phyloP scores from a whole-genome alignment of 352 stramenopile genomes.

The Phytophthora constricta region DNA sequence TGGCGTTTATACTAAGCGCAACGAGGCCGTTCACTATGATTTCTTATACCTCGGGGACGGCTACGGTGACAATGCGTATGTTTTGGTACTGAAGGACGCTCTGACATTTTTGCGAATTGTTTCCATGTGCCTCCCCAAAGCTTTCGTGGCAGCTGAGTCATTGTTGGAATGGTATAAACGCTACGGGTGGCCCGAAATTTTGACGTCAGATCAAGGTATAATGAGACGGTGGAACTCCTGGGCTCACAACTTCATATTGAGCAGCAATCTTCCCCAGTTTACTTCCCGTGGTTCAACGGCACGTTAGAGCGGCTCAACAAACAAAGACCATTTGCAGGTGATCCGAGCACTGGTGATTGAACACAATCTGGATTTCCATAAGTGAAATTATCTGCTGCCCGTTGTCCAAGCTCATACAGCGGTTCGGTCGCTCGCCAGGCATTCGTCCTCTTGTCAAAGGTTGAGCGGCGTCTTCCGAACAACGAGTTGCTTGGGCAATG shows the following conservation, averaged over 20 bases:
- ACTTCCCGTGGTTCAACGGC: neutral
- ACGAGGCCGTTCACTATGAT: neutral
- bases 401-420: neutral
- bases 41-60: neutral
- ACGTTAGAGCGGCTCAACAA: neutral
- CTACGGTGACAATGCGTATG: neutral
- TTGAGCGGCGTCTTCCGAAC: too few species aligned
- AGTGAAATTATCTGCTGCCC: neutral
- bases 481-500: too few species aligned
- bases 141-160: neutral
- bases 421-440: too few species aligned
- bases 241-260: neutral
- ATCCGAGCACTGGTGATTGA: neutral
- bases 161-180: too few species aligned
- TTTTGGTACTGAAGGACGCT: neutral
- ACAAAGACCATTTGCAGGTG: neutral
- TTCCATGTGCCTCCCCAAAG: neutral
- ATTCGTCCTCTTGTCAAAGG: too few species aligned
- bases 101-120: neutral
- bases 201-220: neutral
- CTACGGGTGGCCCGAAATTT: neutral
- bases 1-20: neutral
- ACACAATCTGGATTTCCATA: neutral
- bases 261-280: neutral
- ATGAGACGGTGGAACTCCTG: neutral